phyloP scores from a whole-genome alignment of 345 rosid species.

The Ricinus communis region DNA sequence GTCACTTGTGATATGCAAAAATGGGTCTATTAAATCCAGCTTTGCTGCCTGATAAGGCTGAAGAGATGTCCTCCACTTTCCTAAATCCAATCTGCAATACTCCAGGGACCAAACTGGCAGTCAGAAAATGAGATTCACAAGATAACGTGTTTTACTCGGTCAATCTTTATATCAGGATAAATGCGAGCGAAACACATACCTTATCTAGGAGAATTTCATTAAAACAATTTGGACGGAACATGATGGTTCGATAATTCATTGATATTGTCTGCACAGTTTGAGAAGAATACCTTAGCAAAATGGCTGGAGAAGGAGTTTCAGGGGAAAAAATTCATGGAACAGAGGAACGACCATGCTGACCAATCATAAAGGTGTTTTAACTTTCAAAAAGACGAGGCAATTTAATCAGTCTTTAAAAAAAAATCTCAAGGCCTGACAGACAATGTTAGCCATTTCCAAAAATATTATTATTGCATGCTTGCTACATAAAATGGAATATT shows the following conservation, averaged over 20 bases:
- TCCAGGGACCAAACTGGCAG: neutral
- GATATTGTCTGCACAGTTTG: constrained; percentile 59
- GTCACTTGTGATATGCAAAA: constrained; percentile 71
- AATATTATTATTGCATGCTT: neutral
- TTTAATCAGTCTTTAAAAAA: too few relatives aligned
- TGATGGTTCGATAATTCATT: constrained; percentile 48
- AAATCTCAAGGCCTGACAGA: neutral
- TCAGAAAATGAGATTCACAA: neutral
- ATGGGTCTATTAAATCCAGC: constrained; percentile 77
- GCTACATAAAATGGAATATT: neutral
- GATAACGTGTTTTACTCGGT: neutral
- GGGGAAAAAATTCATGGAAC: neutral
- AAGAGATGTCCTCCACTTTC: constrained; percentile 69
- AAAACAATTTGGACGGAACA: constrained; percentile 54
- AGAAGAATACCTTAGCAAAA: constrained; percentile 1
- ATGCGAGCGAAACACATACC: constrained; percentile 42
- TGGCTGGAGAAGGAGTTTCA: neutral
- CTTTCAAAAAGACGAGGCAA: too few relatives aligned
- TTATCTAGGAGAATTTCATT: constrained; percentile 86
- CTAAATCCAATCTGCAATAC: constrained; percentile 82
- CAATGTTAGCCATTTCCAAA: neutral
- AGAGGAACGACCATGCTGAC: too few relatives aligned
- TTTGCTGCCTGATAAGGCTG: constrained; percentile 59
- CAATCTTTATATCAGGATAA: neutral
- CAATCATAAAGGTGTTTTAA: too few relatives aligned